phyloP scores from a whole-genome alignment of 805 yeast species.

The Saturnispora sanitii region DNA sequence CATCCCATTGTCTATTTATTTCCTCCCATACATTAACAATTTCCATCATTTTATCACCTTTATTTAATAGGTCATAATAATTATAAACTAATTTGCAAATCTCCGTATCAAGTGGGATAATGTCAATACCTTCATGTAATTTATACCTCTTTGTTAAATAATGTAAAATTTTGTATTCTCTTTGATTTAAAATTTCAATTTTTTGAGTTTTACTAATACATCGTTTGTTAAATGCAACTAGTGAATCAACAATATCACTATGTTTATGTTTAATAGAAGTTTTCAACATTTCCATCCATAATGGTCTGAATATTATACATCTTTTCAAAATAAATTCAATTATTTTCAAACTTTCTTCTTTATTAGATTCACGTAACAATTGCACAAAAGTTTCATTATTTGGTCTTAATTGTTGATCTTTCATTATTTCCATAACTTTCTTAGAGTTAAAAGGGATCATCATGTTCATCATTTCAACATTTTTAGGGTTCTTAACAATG shows the following conservation, averaged over 20 bases:
- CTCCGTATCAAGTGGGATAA: slow-evolving; percentile 1
- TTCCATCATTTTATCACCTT: slow-evolving; percentile 6
- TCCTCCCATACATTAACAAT: slow-evolving; percentile 7
- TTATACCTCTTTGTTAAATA: slow-evolving; percentile 1
- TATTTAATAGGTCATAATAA: neutral
- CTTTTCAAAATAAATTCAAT: neutral
- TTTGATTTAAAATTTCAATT: neutral
- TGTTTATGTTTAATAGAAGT: neutral
- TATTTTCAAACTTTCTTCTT: neutral
- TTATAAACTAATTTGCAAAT: slow-evolving; percentile 5
- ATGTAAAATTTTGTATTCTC: slow-evolving; percentile 4
- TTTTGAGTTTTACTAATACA: neutral
- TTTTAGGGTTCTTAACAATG: neutral
- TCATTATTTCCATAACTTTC: slow-evolving; percentile 1
- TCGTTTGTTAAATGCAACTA: slow-evolving; percentile 4
- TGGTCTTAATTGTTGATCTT: neutral
- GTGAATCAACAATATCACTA: slow-evolving; percentile 1
- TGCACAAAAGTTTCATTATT: slow-evolving; percentile 2
- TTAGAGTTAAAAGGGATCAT: neutral
- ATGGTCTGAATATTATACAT: neutral
- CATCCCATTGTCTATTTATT: slow-evolving; percentile 6
- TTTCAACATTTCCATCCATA: slow-evolving; percentile 4
- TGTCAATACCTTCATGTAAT: neutral
- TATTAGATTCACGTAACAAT: neutral
- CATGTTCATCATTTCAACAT: slow-evolving; percentile 6